Base-by-base conservation (phyloP, 2,329 filamentous ascomycete genomes). In the Hymenoscyphus albidus region DNA sequence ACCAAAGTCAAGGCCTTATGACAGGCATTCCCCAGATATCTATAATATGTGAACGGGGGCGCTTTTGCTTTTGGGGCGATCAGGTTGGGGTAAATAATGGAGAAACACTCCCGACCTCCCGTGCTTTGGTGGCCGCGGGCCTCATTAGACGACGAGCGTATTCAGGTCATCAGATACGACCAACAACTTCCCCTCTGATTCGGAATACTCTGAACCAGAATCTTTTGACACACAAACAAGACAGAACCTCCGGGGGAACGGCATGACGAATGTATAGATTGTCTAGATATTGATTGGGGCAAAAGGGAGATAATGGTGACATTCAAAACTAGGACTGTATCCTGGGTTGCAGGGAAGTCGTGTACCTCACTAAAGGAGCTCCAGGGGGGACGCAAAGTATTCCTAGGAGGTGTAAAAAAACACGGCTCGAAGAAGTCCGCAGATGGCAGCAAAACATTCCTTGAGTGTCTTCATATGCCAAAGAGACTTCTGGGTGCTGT, bases 81-180 rank as follows among this genome's bases (percentile, higher is more conserved):
- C 62, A 63, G 62, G 61, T 48, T 48, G 40, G 38, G 42, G 59
- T 63, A 62, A 62, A 62, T 64, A 67, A 63, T 67, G 65, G 64
- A 68, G 65, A 67, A 64, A 61, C 58, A 22, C 60, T 68, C 69
- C 69, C 68, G 69, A 69, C 44, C 35, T 64, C 62, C 63, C 69
- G 64, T 63, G 35, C 48, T n/a, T 57, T 57, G 18, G 12, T 62
- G 61, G 16, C 18, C 42, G 54, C 44, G 31, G 60, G 40, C 57
- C 59, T 56, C 27, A 35, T 65, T 62, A 65, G 58, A 63, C 61
- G 55, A 58, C 57, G 62, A 64, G 54, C 54, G 58, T 64, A 48
- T 42, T 61, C 58, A 62, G 61, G 64, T 63, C 35, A 59, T 59
- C 62, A 62, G 48, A 59, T 64, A 48, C 44, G 59, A 40, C 56